phyloP scores from a whole-genome alignment of 2,329 filamentous ascomycete species.

The Colletotrichum sublineola region DNA sequence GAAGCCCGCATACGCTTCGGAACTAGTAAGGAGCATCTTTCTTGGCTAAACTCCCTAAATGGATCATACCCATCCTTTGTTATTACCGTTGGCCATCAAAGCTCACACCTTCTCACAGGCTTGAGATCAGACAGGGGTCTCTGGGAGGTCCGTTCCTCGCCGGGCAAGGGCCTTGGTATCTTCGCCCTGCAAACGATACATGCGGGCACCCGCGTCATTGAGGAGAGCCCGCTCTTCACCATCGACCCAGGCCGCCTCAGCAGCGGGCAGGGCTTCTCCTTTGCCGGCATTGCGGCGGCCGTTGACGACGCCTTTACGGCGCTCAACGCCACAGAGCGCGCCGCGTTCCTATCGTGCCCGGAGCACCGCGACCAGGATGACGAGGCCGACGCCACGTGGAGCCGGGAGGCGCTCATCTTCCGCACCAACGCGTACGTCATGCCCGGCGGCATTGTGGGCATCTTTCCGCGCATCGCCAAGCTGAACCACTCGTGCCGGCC shows the following conservation, averaged over 20 bases:
- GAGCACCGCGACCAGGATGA: conserved; percentile 44
- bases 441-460: conserved; percentile 46
- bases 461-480: conserved; percentile 53
- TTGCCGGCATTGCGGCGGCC: conserved; percentile 50
- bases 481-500: conserved; percentile 58
- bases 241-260: conserved; percentile 47
- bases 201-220: conserved; percentile 55
- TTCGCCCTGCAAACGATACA: conserved; percentile 53
- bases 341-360: conserved; percentile 49
- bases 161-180: conserved; percentile 57
- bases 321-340: conserved; percentile 47
- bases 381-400: conserved; percentile 45
- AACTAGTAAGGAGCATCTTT: conserved; percentile 10
- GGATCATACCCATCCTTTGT: background rate
- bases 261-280: conserved; percentile 49
- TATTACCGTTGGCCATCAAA: background rate
- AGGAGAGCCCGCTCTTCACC: conserved; percentile 54
- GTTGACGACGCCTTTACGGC: conserved; percentile 45
- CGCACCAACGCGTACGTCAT: conserved; percentile 57
- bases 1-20: conserved; percentile 34
- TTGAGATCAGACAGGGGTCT: conserved; percentile 32
- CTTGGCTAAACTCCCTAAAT: background rate
- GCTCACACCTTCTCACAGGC: conserved; percentile 20
- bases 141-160: conserved; percentile 49
- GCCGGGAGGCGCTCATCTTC: conserved; percentile 51